These are phyloP conservation scores for Solanum raphanifolium DNA, from an alignment of 257 asterid genomes.

Conservation along the genomic window DNA sequence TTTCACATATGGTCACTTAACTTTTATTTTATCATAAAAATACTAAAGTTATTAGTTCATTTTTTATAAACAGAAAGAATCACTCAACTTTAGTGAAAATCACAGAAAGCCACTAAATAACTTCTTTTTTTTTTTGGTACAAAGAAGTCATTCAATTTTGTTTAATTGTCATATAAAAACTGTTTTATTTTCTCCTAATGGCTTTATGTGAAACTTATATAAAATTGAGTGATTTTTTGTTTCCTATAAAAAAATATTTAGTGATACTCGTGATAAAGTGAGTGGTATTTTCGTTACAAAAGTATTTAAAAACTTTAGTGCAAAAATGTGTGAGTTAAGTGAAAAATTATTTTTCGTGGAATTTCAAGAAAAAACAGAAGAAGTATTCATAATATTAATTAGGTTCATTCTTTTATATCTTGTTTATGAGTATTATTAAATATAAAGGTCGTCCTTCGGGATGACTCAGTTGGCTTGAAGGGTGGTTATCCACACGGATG, in stretches of 20 bases:
- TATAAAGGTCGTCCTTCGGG: too few relatives aligned
- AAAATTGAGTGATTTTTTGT: neutral
- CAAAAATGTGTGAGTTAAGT: neutral
- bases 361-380: neutral
- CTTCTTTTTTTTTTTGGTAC: neutral
- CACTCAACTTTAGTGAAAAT: neutral
- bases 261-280: neutral
- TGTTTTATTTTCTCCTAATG: neutral
- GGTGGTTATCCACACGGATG: too few relatives aligned
- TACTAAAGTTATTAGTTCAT: too few relatives aligned
- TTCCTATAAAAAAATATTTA: neutral
- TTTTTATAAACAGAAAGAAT: neutral
- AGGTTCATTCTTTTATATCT: neutral
- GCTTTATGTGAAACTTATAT: neutral
- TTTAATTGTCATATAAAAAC: neutral
- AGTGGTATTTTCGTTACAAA: too few relatives aligned
- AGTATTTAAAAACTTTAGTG: neutral
- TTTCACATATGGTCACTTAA: neutral
- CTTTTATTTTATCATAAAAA: too few relatives aligned
- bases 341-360: neutral
- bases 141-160: neutral
- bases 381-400: too few relatives aligned
- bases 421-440: neutral
- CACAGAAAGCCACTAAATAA: neutral
- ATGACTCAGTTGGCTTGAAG: too few relatives aligned